phyloP scores from a whole-genome alignment of 192 early-diverging fungal genomes.

The Nowakowskiella sp. region DNA sequence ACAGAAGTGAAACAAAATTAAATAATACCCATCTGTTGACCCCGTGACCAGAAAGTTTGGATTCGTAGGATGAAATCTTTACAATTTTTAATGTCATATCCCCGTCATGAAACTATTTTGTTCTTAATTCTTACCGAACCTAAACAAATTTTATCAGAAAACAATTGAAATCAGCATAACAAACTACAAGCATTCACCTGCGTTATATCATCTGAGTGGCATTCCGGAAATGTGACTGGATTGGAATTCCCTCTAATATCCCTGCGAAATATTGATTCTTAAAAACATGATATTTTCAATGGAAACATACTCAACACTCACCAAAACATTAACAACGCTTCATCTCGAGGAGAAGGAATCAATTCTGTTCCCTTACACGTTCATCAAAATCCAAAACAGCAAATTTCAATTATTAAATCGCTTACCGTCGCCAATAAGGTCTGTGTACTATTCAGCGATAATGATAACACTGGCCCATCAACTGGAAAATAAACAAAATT shows the following conservation, averaged over 20 bases:
- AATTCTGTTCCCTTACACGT: conserved; percentile 18
- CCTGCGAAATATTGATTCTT: conserved; percentile 14
- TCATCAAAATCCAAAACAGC: conserved; percentile 10
- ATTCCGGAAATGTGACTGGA: conserved; percentile 32
- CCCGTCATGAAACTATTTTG: neutral
- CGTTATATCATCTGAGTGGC: conserved; percentile 47
- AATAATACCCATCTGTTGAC: conserved; percentile 29
- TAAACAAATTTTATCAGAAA: neutral
- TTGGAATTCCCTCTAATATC: conserved; percentile 18
- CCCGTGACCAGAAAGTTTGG: conserved; percentile 32
- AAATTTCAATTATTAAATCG: conserved; percentile 7
- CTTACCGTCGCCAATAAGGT: conserved; percentile 31
- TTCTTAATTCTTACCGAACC: neutral
- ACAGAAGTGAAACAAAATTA: neutral
- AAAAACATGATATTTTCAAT: neutral
- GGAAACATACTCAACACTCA: neutral
- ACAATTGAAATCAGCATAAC: neutral
- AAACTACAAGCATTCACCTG: conserved; percentile 14
- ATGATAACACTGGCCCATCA: conserved; percentile 20
- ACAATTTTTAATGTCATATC: neutral
- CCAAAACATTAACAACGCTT: conserved; percentile 36
- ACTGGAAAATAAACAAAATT: conserved; percentile 8
- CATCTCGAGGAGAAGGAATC: conserved; percentile 33
- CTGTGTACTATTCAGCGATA: conserved; percentile 23
- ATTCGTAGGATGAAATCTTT: conserved; percentile 36